These are phyloP conservation scores for Dactylis glomerata DNA, from an alignment of 176 grass and related monocot genomes.

Conservation along the genomic window DNA sequence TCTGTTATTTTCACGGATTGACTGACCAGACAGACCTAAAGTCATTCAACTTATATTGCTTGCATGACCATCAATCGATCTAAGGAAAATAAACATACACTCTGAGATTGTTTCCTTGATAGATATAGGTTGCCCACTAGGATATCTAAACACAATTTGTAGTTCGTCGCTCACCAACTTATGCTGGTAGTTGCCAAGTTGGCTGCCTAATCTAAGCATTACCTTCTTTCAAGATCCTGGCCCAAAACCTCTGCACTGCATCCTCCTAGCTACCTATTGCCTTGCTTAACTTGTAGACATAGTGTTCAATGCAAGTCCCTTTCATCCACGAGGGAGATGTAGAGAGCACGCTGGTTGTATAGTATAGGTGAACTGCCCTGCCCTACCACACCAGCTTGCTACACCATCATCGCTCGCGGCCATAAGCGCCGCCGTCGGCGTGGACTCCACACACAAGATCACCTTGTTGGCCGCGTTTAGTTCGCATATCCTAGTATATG, in stretches of 20 bases:
- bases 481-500: not conserved
- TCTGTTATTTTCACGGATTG: not conserved
- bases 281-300: not conserved
- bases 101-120: not conserved
- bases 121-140: not conserved
- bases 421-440: not conserved
- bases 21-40: no score
- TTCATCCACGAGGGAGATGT: not conserved
- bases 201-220: not conserved
- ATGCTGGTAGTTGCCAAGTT: not conserved
- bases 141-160: no score
- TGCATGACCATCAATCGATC: not conserved
- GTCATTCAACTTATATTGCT: not conserved
- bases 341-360: not conserved
- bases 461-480: not conserved
- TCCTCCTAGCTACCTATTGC: not conserved
- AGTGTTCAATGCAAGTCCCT: not conserved
- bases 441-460: not conserved
- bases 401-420: not conserved
- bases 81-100: not conserved
- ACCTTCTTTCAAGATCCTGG: not conserved
- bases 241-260: not conserved
- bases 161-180: not conserved
- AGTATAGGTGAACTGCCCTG: constrained; percentile 12
- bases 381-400: not conserved